phyloP scores from a whole-genome alignment of 805 yeast genomes.

The Wickerhamomyces strasburgensis region DNA sequence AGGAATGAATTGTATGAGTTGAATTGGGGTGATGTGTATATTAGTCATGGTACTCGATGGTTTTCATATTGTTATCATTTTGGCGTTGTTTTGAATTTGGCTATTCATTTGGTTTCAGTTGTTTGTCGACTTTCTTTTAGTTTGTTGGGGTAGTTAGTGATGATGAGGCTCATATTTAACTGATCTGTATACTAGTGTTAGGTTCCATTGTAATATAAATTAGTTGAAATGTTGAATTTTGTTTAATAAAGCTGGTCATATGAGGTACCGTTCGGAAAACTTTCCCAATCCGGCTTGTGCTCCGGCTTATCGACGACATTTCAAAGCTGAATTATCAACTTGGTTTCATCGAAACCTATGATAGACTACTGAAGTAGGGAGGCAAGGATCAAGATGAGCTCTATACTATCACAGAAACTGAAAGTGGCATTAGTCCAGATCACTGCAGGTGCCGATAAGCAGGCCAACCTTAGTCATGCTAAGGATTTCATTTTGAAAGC shows the following conservation, averaged over 20 bases:
- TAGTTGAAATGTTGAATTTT: no score
- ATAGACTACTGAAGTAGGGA: no score
- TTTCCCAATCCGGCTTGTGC: neutral
- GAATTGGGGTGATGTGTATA: neutral
- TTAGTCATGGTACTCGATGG: neutral
- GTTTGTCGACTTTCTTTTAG: neutral
- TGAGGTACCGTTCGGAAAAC: neutral
- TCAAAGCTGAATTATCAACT: neutral
- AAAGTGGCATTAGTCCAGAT: conserved; percentile 84
- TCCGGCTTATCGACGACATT: neutral
- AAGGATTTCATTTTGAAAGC: conserved; percentile 62
- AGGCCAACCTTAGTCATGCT: conserved; percentile 69
- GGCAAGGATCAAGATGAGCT: conserved; percentile 9
- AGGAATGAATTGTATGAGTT: conserved; percentile 1
- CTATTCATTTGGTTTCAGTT: neutral
- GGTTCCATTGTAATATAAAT: no score
- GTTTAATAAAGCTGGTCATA: no score
- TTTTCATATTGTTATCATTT: neutral
- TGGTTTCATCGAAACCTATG: neutral
- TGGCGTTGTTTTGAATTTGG: conserved; percentile 8
- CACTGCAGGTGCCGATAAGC: conserved; percentile 64
- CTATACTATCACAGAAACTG: conserved; percentile 39
- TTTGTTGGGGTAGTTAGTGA: neutral
- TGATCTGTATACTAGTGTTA: no score
- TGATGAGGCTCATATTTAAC: no score